Base-by-base conservation (phyloP, 2,329 filamentous ascomycete genomes). In the Nemania bipapillata region DNA sequence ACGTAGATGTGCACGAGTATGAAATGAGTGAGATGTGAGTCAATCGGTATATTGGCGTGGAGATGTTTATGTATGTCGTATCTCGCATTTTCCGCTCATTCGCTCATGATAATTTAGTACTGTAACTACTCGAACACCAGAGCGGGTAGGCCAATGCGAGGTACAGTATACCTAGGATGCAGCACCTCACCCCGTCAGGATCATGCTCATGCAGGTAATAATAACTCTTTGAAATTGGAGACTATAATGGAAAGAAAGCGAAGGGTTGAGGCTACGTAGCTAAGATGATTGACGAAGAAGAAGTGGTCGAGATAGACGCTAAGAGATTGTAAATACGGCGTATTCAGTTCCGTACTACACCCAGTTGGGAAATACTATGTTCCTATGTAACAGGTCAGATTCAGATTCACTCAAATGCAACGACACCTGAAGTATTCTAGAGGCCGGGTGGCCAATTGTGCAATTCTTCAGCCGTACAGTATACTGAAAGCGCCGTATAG, bases 1-100 rank as follows among this genome's bases (percentile, higher is more conserved):
- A 50, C n/a, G 22, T 53, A 50, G 15, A 47, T n/a, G 32, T 62
- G 54, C 45, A 58, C 24, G 59, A 53, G 22, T 20, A 3, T 22
- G n/a, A 22, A 24, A 20, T 24, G 15, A 26, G 47, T 24, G n/a
- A 32, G 52, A 35, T 26, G 30, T 62, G 57, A 68, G 37, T 69
- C 62, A 69, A 58, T 40, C 56, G 47, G 56, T 28, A 2, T 17
- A 9, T 1, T 30, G 9, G 40, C 53, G 15, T 37, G 30, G 30
- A 22, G 26, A 24, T 40, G 3, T 55, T 7, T 40, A 17, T 30
- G 28, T 56, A 22, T n/a, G 4, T 50, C 66, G 66, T 69, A 68
- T 68, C 30, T 68, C 66, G 66, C 58, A 65, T 57, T 42, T 15
- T 45, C 24, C 15, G 61, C 35, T 64, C 20, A 50, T 59, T 63